Evolutionary conservation across 768 basidiomycete species (phyloP), one percentile per base, ranked within the genome.

Genomic region (Termitomyces sp.): DNA sequence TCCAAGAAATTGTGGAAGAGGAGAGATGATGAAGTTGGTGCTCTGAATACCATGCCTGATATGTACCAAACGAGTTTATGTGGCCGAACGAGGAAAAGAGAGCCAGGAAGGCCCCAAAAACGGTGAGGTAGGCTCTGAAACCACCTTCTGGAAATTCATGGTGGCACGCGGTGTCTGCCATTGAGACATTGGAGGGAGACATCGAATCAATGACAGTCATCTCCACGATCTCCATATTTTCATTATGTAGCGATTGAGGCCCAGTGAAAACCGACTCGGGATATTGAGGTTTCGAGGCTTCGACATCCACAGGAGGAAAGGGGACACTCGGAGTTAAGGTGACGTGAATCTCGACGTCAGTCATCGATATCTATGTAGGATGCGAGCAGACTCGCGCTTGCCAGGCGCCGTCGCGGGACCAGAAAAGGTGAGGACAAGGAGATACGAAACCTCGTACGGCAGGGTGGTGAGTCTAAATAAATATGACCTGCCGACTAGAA

Each of bases 71-170:
- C 45, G 87, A 81, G 53, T 77, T 86, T 75, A 89, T 82, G 62
- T 84, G 85, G 9, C 88, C 88, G 67, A 90, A 88, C 2, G 86
- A 83, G 66, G 81, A 86, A 71, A 88, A 83, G 8, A 89, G 74
- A 8, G 84, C 83, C 27, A 87, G 66, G 68, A 86, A 87, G 0
- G 86, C 85, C 0, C 88, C 89, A 42, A 83, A 66, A 37, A 89
- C 82, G 2, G 82, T 78, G 16, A 88, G 65, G 72, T 73, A 74
- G 16, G 73, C 74, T 63, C 67, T 71, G 34, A 66, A 50, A 18
- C 72, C 69, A 22, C 72, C 72, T 59, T 75, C 73, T 27, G 68
- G 67, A 30, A 53, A 64, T 45, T 58, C 53, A 45, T 59, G 37
- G 32, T 42, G 26, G 44, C 20, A 54, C 20, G 57, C 5, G 18